A percentile compares a stretch with the other conserved stretches of the same genome.
Evolutionary conservation across 2,329 filamentous ascomycete species (phyloP).

Genomic region (Fusarium illudens): DNA sequence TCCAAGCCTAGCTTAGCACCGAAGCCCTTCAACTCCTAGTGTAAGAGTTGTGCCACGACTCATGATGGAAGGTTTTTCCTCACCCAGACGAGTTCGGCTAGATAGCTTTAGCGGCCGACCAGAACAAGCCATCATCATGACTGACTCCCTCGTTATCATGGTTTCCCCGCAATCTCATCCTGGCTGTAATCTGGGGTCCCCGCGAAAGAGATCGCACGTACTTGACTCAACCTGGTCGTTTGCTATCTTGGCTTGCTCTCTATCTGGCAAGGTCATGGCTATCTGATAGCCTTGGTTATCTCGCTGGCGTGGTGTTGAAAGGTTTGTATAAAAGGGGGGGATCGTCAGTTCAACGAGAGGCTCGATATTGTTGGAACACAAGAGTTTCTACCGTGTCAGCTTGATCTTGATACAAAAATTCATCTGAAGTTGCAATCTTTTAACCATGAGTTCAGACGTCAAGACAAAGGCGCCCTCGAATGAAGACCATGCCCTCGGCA

Average conservation of each 20-base stretch:
- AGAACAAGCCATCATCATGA: background rate
- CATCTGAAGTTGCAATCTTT: background rate
- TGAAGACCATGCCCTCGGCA: background rate
- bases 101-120: background rate
- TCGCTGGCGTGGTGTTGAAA: background rate
- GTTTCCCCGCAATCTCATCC: slow-evolving; percentile 1
- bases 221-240: background rate
- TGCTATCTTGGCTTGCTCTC: background rate
- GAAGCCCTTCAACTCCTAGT: background rate
- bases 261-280: background rate
- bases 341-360: background rate
- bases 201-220: background rate
- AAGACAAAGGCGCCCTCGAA: background rate
- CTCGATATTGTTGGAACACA: background rate
- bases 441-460: background rate
- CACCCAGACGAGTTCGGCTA: background rate
- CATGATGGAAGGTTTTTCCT: background rate
- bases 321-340: background rate
- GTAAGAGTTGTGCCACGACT: background rate
- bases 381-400: background rate
- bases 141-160: background rate
- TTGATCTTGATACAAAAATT: background rate
- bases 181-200: background rate
- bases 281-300: background rate
- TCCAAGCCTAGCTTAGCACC: background rate